Base-by-base conservation (phyloP, 257 asterid species). In the Asclepias syriaca region DNA sequence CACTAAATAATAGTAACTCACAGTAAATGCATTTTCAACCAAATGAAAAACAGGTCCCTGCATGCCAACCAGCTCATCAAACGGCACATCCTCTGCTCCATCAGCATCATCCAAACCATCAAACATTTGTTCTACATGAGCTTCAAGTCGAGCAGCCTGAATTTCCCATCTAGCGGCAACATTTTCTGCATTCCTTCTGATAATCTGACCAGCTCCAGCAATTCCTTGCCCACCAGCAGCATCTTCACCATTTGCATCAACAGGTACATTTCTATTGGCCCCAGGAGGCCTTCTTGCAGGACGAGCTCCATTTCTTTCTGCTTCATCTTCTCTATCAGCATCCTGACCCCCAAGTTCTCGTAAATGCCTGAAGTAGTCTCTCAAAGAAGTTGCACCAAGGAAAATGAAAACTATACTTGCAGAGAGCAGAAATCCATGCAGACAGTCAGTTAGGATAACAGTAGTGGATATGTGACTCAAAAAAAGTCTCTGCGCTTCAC, bases 41-140 rank as follows among this genome's bases (percentile, higher is more conserved):
- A 95, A 85, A 85, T 95, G 99, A 76, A 95, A 95, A 45, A 95
- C 96, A 61, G 99, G 99, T 54, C 99, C 99, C 87, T 92, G 98
- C 99, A 95, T 95, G 81, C 99, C 99, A 73, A 95, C 99, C 80
- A 95, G 89, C 81, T 95, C 99, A 75, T 92, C 99, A 65, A 95
- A 95, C 48, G 99, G 98, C 15, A 95, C 99, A 75, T 95, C 99
- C 84, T 92, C 99, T 10, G 97, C 99, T 70, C 99, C 99, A 84
- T 95, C 99, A 61, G 95, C 99, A 82, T 95, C 99, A 83, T 95
- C 98, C 84, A 95, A 66, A 64, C 96, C 99, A 88, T 95, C 99
- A 84, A 95, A 95, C 91, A 95, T 92, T 85, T 92, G 99, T 74
- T 95, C 99, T 68, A 92, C 99, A 78, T 92, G 97, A 64, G 99